These are phyloP conservation scores for Cercospora nicotianae DNA, from an alignment of 2,329 filamentous ascomycete species.

Conservation along the genomic window DNA sequence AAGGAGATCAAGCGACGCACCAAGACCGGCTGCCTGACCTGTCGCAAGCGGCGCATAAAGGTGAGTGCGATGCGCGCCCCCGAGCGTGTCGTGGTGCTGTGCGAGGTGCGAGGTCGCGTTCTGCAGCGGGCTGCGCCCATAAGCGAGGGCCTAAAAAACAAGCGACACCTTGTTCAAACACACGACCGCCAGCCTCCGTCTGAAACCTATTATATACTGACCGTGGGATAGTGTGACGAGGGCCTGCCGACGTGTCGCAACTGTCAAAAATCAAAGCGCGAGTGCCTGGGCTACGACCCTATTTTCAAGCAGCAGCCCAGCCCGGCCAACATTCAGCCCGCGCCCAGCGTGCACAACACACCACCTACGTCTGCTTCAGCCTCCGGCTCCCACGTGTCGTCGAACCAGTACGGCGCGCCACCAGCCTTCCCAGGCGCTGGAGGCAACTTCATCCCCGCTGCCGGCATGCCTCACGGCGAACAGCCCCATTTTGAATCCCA, in stretches of 20 bases:
- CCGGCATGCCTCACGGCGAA: slow-evolving; percentile 8
- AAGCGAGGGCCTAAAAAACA: slow-evolving; percentile 20
- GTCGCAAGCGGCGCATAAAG: slow-evolving; percentile 67
- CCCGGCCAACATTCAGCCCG: slow-evolving; percentile 71
- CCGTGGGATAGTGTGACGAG: slow-evolving; percentile 78
- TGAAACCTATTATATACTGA: slow-evolving; percentile 1
- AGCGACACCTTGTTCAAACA: slow-evolving; percentile 21
- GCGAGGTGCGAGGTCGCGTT: slow-evolving; percentile 20
- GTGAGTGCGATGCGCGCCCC: slow-evolving; percentile 47
- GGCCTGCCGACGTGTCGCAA: slow-evolving; percentile 88
- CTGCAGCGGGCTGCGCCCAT: slow-evolving; percentile 20
- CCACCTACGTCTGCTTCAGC: slow-evolving; percentile 26
- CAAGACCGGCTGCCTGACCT: slow-evolving; percentile 55
- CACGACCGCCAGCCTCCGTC: slow-evolving; percentile 12
- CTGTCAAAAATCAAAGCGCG: slow-evolving; percentile 84
- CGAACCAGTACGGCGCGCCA: slow-evolving; percentile 19
- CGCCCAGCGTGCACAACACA: slow-evolving; percentile 44
- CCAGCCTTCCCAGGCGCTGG: slow-evolving; percentile 23
- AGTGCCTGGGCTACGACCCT: slow-evolving; percentile 82
- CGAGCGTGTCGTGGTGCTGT: slow-evolving; percentile 8
- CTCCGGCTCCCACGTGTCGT: slow-evolving; percentile 20
- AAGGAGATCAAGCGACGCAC: slow-evolving; percentile 76
- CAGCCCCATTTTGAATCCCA: slow-evolving; percentile 32
- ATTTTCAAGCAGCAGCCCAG: slow-evolving; percentile 75
- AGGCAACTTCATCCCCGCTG: slow-evolving; percentile 22